phyloP scores from a whole-genome alignment of 2,329 filamentous ascomycete genomes.

The Hypoxylon sp. region DNA sequence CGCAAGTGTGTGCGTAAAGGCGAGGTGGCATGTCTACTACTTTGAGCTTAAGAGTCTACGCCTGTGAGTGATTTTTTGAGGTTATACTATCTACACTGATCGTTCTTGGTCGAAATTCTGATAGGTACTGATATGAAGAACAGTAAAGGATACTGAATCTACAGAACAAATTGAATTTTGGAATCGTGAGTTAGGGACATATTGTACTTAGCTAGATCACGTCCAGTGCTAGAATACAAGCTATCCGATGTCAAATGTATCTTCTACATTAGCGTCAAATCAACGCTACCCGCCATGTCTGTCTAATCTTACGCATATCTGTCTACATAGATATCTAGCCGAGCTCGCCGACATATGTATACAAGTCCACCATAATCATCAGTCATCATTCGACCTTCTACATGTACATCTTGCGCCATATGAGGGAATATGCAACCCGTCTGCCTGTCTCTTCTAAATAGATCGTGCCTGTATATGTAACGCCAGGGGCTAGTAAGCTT shows the following conservation, averaged over 20 bases:
- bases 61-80: neutral
- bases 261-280: neutral
- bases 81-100: too few species aligned
- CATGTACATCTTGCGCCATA: constrained; percentile 2
- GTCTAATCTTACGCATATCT: constrained; percentile 16
- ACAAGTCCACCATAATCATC: neutral
- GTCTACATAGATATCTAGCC: constrained; percentile 1
- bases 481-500: constrained; percentile 17
- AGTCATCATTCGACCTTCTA: neutral
- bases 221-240: neutral
- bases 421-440: neutral
- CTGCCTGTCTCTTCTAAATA: constrained; percentile 14
- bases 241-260: neutral
- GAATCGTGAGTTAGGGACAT: neutral
- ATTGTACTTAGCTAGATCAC: neutral
- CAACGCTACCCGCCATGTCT: neutral
- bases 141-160: neutral
- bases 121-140: neutral
- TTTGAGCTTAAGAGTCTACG: neutral
- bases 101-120: neutral
- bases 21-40: neutral
- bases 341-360: constrained; percentile 2
- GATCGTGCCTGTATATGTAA: constrained; percentile 1
- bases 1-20: neutral
- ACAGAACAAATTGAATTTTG: neutral